phyloP scores from a whole-genome alignment of 1,284 basidiomycete genomes.

The Cryptococcus sp. region DNA sequence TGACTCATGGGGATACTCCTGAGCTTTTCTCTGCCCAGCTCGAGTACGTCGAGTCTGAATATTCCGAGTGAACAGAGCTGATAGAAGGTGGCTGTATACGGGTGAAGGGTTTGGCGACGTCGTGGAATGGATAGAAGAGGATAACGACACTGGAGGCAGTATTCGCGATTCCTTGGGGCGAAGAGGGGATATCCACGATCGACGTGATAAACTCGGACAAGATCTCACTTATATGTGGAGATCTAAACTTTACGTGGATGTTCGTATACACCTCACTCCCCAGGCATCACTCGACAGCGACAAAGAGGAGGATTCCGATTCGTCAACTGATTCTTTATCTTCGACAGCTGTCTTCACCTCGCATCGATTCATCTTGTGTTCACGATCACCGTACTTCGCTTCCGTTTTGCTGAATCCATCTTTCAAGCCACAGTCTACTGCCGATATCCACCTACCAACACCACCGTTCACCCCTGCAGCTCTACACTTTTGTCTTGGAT shows the following conservation, averaged over 20 bases:
- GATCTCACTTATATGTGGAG: slow-evolving; percentile 96
- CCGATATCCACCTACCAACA: slow-evolving; percentile 68
- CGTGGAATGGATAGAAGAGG: slow-evolving; percentile 79
- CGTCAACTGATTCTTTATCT: slow-evolving; percentile 32
- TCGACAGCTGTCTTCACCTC: slow-evolving; percentile 75
- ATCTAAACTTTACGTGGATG: slow-evolving; percentile 83
- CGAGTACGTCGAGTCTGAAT: slow-evolving; percentile 56
- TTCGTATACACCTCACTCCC: slow-evolving; percentile 66
- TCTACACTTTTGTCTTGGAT: slow-evolving; percentile 86
- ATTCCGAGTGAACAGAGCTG: background rate
- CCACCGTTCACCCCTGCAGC: slow-evolving; percentile 94
- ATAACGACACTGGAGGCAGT: slow-evolving; percentile 44
- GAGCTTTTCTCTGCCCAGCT: slow-evolving; percentile 77
- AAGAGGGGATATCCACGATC: slow-evolving; percentile 50
- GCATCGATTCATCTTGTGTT: slow-evolving; percentile 87
- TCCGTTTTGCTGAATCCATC: slow-evolving; percentile 47
- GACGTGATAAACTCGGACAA: slow-evolving; percentile 71
- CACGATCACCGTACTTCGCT: slow-evolving; percentile 82
- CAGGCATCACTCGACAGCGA: slow-evolving; percentile 36
- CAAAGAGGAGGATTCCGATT: slow-evolving; percentile 24
- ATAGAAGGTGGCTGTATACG: slow-evolving; percentile 39
- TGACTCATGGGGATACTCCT: slow-evolving; percentile 66
- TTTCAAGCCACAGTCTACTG: slow-evolving; percentile 44
- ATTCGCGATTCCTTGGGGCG: slow-evolving; percentile 31
- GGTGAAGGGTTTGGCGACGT: slow-evolving; percentile 69